These are phyloP conservation scores for Phytophthora colocasiae DNA, from an alignment of 352 stramenopile species.

Conservation along the genomic window DNA sequence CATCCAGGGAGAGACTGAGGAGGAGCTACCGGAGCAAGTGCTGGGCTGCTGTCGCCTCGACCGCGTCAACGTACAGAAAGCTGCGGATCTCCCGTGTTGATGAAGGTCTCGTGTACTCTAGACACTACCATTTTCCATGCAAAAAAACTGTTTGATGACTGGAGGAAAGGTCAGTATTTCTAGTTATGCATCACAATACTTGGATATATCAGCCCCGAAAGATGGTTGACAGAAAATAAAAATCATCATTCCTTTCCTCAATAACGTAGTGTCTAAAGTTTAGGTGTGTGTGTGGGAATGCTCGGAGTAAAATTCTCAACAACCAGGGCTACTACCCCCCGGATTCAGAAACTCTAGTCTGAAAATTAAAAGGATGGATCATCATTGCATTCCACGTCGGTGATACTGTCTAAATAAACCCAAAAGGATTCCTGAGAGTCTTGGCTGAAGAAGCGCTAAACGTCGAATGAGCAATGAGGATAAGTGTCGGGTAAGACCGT, in stretches of 20 bases:
- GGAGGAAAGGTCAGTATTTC: slow-evolving; percentile 80
- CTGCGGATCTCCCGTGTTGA: slow-evolving; percentile 57
- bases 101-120: slow-evolving; percentile 20
- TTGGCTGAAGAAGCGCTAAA: slow-evolving; percentile 8
- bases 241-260: slow-evolving; percentile 78
- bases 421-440: neutral
- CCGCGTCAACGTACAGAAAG: slow-evolving; percentile 69
- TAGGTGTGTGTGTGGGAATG: slow-evolving; percentile 48
- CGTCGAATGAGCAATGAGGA: slow-evolving; percentile 11
- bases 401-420: neutral
- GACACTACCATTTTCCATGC: slow-evolving; percentile 1
- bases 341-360: slow-evolving; percentile 93
- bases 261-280: neutral
- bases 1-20: slow-evolving; percentile 86
- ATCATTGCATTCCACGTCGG: slow-evolving; percentile 67
- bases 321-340: slow-evolving; percentile 88
- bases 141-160: slow-evolving; percentile 8
- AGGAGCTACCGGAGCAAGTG: slow-evolving; percentile 88
- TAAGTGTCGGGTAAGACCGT: neutral
- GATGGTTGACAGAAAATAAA: slow-evolving; percentile 87
- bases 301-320: slow-evolving; percentile 78
- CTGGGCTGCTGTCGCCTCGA: slow-evolving; percentile 87
- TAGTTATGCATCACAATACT: slow-evolving; percentile 82
- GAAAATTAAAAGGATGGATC: slow-evolving; percentile 84
- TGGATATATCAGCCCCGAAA: slow-evolving; percentile 92